Evolutionary conservation across 177 flowering plant species (phyloP).

Genomic region (Vitis hybrid): DNA sequence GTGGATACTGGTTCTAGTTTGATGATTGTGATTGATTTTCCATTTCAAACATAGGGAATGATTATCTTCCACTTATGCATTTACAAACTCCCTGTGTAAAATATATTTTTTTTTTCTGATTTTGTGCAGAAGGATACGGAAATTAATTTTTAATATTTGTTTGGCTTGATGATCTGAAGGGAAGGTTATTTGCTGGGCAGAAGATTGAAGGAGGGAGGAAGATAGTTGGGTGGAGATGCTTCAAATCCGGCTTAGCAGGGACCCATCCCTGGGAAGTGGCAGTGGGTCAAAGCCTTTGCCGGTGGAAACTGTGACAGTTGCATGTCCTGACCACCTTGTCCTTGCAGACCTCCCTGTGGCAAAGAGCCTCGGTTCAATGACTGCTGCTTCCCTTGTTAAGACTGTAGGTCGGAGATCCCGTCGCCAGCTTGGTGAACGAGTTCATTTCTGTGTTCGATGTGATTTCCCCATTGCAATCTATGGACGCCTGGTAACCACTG

Average conservation of each 20-base stretch:
- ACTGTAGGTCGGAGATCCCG: conserved; percentile 83
- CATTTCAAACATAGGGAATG: too few species aligned
- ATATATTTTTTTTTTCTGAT: not conserved
- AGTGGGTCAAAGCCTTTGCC: conserved; percentile 48
- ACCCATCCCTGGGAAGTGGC: conserved; percentile 45
- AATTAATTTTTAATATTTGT: not conserved
- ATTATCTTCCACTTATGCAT: not conserved
- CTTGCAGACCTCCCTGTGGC: conserved; percentile 97
- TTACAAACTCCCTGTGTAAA: too few species aligned
- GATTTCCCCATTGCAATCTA: conserved; percentile 95
- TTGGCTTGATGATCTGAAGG: not conserved
- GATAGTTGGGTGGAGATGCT: conserved; percentile 49
- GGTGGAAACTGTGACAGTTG: conserved; percentile 77
- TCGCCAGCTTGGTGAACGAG: conserved; percentile 86
- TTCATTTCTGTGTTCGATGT: conserved; percentile 93
- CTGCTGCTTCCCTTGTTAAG: conserved; percentile 57
- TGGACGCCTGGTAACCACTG: conserved; percentile 77
- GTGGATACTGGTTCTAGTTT: too few species aligned
- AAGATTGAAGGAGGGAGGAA: not conserved
- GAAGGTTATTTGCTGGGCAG: not conserved
- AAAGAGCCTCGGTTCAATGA: conserved; percentile 69
- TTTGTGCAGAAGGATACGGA: not conserved
- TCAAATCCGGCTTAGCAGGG: conserved; percentile 79
- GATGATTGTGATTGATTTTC: too few species aligned
- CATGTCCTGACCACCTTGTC: conserved; percentile 96